Conservation (phyloP, 495 filamentous ascomycete genomes). For the Trichoderma reesei region DNA sequence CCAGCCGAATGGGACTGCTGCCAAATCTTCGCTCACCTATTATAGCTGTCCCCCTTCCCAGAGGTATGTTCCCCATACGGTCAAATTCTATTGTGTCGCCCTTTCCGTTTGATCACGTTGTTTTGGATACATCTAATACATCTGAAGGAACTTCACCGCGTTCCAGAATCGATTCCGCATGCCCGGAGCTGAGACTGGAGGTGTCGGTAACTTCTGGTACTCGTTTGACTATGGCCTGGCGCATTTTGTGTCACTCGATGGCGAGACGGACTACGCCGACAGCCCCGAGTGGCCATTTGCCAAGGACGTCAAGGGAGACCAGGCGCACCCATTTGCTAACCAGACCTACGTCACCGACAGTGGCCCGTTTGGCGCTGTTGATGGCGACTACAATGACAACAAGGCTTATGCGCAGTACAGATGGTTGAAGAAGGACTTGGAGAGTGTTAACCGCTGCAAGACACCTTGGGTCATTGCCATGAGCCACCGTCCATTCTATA, state of each 20-base stretch:
- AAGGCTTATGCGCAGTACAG: constrained; percentile 35
- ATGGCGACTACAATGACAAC: constrained; percentile 24
- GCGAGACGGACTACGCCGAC: constrained; percentile 38
- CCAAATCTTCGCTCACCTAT: constrained; percentile 32
- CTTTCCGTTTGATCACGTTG: background rate
- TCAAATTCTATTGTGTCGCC: too few relatives aligned
- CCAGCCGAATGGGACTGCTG: constrained; percentile 21
- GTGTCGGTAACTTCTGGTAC: constrained; percentile 48
- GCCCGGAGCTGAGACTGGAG: constrained; percentile 18
- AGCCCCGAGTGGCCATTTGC: constrained; percentile 30
- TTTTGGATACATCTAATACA: background rate
- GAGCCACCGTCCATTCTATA: constrained; percentile 45
- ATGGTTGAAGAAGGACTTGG: constrained; percentile 40
- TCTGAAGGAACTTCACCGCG: constrained; percentile 24
- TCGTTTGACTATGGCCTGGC: constrained; percentile 50
- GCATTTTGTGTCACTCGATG: constrained; percentile 46
- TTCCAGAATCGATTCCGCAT: constrained; percentile 22
- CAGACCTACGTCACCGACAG: constrained; percentile 39
- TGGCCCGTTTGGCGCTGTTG: constrained; percentile 40
- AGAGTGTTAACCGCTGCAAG: constrained; percentile 37
- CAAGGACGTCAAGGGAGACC: constrained; percentile 29
- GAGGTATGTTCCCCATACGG: constrained; percentile 16
- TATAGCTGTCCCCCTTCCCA: constrained; percentile 34
- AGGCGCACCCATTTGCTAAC: constrained; percentile 29
- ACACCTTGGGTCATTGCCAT: constrained; percentile 47